Evolutionary conservation across 495 filamentous ascomycete genomes (phyloP).

Genomic region (Penicillium cosmopolitanum): DNA sequence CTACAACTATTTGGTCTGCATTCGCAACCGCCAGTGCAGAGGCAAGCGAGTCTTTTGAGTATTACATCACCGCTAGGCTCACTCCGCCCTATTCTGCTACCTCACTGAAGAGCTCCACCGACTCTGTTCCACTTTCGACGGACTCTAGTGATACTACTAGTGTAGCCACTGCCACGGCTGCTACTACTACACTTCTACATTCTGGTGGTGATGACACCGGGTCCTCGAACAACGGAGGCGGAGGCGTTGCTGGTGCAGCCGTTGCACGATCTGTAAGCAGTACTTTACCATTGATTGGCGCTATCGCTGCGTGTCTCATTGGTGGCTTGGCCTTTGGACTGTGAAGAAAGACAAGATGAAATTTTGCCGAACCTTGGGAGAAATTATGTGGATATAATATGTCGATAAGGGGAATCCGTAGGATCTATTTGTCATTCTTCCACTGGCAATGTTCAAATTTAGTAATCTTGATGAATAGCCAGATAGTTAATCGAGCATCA

Average conservation of each 20-base stretch:
- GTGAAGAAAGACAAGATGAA: constrained; percentile 5
- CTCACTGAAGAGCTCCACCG: constrained; percentile 19
- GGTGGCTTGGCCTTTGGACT: constrained; percentile 26
- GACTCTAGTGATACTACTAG: background rate
- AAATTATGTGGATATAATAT: too few relatives aligned
- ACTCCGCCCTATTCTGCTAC: constrained; percentile 23
- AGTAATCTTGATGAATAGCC: too few relatives aligned
- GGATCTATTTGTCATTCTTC: too few relatives aligned
- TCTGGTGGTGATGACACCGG: background rate
- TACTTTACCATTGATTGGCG: constrained; percentile 1
- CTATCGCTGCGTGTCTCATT: constrained; percentile 16
- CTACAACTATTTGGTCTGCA: constrained; percentile 22
- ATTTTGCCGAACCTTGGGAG: too few relatives aligned
- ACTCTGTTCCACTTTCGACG: constrained; percentile 14
- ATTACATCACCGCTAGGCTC: constrained; percentile 3
- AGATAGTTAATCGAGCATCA: too few relatives aligned
- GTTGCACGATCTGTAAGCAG: background rate
- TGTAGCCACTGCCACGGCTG: background rate
- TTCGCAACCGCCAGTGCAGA: constrained; percentile 17
- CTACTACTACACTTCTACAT: background rate
- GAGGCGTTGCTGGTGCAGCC: background rate
- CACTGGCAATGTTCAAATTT: too few relatives aligned
- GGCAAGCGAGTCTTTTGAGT: constrained; percentile 13
- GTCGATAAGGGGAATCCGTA: too few relatives aligned
- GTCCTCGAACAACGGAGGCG: background rate